Base-by-base conservation (phyloP, 2,329 filamentous ascomycete species). In the Penicillium sp. region DNA sequence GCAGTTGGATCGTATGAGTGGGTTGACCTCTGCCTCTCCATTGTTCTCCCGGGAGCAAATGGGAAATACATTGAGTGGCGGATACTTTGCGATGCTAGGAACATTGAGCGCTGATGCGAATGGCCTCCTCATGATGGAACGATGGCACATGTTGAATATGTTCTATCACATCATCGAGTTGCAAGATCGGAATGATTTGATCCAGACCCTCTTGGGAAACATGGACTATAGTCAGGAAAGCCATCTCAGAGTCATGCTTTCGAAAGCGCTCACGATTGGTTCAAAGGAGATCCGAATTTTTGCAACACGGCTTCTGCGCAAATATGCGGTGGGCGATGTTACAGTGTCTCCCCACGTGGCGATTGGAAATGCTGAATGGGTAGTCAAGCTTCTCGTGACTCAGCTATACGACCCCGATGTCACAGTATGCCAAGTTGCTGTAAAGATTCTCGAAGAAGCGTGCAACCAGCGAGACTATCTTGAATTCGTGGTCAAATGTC, bases 141-240 rank as follows among this genome's bases (percentile, higher is more conserved):
- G 91, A 66, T 98, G 95, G 93, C 91, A 92, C 66, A 96, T 99
- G 83, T 93, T 97, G 77, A 98, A 98, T 75, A 99, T 99, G 91
- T 96, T 98, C 82, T 99, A 99, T 72, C 95, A 98, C 74, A 96
- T 99, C 59, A 85, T 97, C 56, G 93, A 98, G 69, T 81, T 96
- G 45, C 91, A 90, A 66, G 90, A 95, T 73, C 89, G 95, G 2
- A 91, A 93, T 46, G 95, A 99, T 72, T 81, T 99, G 57, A 91
- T 98, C 71, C 91, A 93, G 71, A 83, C 93, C 10, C 83, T 99
- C 31, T 82, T 99, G 9, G 88, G 90, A 49, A 95, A 93, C 68
- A 93, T 99, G 75, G 93, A 99, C 75, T 99, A 96, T 71, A 90
- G 87, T 21, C 79, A 96, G 24, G 87, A 89, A 61, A 93, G 93